Evolutionary conservation across 441 rosid genomes (phyloP).

Genomic region (Brassica balearica): DNA sequence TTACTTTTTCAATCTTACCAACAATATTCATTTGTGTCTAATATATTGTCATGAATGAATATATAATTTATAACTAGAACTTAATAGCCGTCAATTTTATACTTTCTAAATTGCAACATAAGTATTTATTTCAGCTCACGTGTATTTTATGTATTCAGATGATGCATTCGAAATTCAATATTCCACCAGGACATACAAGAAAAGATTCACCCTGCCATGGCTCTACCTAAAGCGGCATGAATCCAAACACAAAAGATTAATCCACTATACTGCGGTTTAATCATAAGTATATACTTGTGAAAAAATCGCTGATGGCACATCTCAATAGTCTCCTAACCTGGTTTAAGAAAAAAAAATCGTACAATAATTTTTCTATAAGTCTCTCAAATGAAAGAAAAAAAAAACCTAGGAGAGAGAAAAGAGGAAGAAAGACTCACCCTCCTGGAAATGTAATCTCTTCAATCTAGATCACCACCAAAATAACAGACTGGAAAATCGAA

Average conservation of each 20-base stretch:
- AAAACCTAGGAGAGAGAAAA: not conserved
- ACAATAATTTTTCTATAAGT: not conserved
- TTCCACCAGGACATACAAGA: not conserved
- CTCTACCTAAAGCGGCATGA: not conserved
- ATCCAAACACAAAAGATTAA: not conserved
- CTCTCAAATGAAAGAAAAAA: not conserved
- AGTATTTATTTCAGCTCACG: not conserved
- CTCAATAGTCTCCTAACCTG: not conserved
- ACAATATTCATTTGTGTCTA: not conserved
- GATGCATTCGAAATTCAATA: not conserved
- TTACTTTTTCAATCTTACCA: not conserved
- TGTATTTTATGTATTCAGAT: not conserved
- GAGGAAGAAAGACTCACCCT: not conserved
- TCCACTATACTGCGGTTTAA: not conserved
- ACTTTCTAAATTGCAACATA: not conserved
- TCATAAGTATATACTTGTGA: not conserved
- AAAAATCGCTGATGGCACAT: not conserved
- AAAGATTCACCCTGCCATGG: not conserved
- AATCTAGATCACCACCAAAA: not conserved
- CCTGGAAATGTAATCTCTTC: not conserved
- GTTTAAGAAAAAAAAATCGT: not conserved
- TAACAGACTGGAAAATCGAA: not conserved
- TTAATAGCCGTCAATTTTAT: not conserved
- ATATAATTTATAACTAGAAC: constrained; percentile 1
- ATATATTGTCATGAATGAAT: not conserved